Conservation (phyloP, 2,329 filamentous ascomycete species). For the Geosmithia flava region DNA sequence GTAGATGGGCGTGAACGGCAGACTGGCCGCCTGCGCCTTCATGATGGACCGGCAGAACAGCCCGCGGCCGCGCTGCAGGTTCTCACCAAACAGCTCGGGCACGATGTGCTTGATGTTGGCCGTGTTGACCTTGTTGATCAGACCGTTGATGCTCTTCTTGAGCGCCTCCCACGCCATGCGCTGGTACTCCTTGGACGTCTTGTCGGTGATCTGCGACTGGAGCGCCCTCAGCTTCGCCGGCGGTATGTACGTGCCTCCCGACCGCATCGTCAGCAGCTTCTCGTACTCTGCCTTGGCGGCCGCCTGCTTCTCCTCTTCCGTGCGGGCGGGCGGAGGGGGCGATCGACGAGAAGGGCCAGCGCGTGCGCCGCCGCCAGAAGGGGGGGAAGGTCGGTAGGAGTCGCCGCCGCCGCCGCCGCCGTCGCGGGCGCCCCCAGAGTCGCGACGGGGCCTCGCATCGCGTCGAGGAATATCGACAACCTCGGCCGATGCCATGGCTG, state of each 20-base stretch:
- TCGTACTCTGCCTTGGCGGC: conserved; percentile 87
- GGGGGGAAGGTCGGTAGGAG: conserved; percentile 32
- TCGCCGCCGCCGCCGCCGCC: conserved; percentile 35
- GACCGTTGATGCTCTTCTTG: conserved; percentile 96
- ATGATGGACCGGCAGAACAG: conserved; percentile 94
- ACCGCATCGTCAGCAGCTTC: conserved; percentile 83
- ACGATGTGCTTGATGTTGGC: conserved; percentile 97
- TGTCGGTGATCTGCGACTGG: conserved; percentile 95
- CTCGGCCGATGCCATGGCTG: conserved; percentile 31
- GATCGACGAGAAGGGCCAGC: conserved; percentile 40
- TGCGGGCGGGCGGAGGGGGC: conserved; percentile 28
- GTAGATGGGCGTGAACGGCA: conserved; percentile 94
- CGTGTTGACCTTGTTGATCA: conserved; percentile 99
- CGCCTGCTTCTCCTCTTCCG: conserved; percentile 76
- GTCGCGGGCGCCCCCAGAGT: conserved; percentile 18
- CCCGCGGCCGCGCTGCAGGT: conserved; percentile 79
- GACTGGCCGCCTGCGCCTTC: conserved; percentile 92
- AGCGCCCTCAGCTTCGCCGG: conserved; percentile 81
- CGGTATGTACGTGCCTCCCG: conserved; percentile 92
- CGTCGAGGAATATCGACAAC: conserved; percentile 23
- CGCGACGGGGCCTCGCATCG: conserved; percentile 13
- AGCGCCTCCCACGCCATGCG: conserved; percentile 98
- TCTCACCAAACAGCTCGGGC: conserved; percentile 90
- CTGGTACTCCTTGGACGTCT: conserved; percentile 92
- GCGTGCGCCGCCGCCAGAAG: conserved; percentile 17